Base-by-base conservation (phyloP, 1,284 basidiomycete species). In the Naganishia cerealis region DNA sequence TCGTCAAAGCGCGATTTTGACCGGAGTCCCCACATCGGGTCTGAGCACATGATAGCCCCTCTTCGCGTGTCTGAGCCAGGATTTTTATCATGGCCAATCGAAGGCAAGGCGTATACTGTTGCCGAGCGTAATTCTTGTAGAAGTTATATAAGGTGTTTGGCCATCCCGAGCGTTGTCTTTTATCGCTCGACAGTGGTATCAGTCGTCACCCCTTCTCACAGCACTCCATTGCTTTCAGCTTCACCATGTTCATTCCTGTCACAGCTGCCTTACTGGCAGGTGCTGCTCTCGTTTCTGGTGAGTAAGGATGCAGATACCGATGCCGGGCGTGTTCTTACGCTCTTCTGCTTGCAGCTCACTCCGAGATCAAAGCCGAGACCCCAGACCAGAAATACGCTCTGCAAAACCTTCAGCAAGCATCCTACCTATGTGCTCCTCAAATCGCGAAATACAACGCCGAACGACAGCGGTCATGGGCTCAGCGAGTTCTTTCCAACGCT, bases 341-440 rank as follows among this genome's bases (percentile, higher is more conserved):
- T 52, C 54, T 38, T 29, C 16, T 15, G 24, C 29, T 26, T 50
- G 8, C 52, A 67, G 66, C 57, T 21, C 66, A 67, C 53, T 62
- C 66, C 12, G 57, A 67, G 21, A 54, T 55, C 38, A 55, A 61
- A 21, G 57, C 66, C 38, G 59, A 67, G 43, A 61, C 66, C 3
- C 39, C 66, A 52, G 66, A 67, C 39, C 57, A 67, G 38, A 67
- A 67, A 42, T 54, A 54, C 38, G 61, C 69, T 33, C 50, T 70
- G 26, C 40, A 50, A 12, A 53, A 57, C 57, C 69, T 70, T 36
- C 50, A 65, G 42, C 42, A 57, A 63, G 69, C 66, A 2, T 55
- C 69, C 52, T 70, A 70, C 61, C 66, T 70, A 33, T 70, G 69
- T 52, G 69, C 69, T 3, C 69, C 69, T 7, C 69, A 70, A 50